Conservation (phyloP, 768 basidiomycete species). For the Suillus lakei region DNA sequence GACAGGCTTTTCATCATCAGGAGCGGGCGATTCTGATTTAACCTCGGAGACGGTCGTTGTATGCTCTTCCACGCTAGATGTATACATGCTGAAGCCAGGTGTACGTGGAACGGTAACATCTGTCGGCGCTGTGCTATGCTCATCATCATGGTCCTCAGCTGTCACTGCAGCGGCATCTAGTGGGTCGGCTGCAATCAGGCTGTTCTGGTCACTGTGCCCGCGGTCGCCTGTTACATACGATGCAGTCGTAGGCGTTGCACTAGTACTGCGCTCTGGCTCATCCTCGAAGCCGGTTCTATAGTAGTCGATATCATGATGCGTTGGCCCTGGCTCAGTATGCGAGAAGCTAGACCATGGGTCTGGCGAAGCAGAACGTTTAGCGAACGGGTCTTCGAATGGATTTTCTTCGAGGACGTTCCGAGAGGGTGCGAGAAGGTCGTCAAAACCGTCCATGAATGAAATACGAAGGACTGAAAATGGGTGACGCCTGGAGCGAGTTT, state of each 20-base stretch:
- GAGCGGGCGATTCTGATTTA: slow-evolving; percentile 19
- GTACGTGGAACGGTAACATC: slow-evolving; percentile 25
- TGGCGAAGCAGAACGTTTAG: slow-evolving; percentile 66
- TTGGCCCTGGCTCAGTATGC: slow-evolving; percentile 29
- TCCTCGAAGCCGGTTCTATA: slow-evolving; percentile 35
- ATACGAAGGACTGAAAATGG: neutral
- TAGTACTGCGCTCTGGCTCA: slow-evolving; percentile 24
- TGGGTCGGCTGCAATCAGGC: slow-evolving; percentile 13
- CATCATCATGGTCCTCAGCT: slow-evolving; percentile 38
- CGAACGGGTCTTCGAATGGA: slow-evolving; percentile 76
- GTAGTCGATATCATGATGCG: slow-evolving; percentile 30
- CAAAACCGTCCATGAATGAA: slow-evolving; percentile 66
- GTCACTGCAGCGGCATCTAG: slow-evolving; percentile 43
- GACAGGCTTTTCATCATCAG: slow-evolving; percentile 6
- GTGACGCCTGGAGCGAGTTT: neutral
- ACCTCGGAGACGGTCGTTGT: slow-evolving; percentile 18
- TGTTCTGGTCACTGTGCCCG: slow-evolving; percentile 35
- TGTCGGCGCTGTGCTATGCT: slow-evolving; percentile 19
- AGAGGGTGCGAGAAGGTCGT: slow-evolving; percentile 71
- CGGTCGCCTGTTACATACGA: slow-evolving; percentile 40
- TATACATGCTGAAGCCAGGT: slow-evolving; percentile 56
- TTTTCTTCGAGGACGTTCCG: slow-evolving; percentile 70
- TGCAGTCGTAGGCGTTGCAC: slow-evolving; percentile 33
- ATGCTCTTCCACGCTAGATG: slow-evolving; percentile 27
- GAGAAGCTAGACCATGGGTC: slow-evolving; percentile 79